Evolutionary conservation across 306 rosid genomes (phyloP).

Genomic region (Morella rubra): DNA sequence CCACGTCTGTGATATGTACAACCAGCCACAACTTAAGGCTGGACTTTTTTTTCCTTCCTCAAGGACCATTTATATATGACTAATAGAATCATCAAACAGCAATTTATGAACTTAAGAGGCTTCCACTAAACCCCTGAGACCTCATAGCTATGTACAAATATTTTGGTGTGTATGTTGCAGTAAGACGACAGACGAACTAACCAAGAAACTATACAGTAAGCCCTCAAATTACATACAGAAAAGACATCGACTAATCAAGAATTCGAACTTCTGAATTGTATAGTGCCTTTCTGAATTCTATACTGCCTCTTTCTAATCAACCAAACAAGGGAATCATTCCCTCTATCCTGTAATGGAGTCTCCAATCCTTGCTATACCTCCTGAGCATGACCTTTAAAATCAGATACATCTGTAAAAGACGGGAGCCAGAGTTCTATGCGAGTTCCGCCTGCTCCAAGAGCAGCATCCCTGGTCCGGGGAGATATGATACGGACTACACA

Average conservation of each 20-base stretch:
- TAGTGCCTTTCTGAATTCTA: neutral
- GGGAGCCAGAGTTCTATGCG: conserved; percentile 96
- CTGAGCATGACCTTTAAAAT: conserved; percentile 41
- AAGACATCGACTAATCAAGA: neutral
- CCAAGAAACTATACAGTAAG: conserved; percentile 1
- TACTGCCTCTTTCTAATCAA: neutral
- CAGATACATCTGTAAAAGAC: conserved; percentile 38
- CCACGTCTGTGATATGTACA: too few relatives aligned
- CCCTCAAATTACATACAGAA: neutral
- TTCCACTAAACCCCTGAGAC: neutral
- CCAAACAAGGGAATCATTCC: neutral
- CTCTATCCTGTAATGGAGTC: conserved; percentile 13
- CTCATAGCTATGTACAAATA: conserved; percentile 1
- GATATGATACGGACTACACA: conserved; percentile 86
- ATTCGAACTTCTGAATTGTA: neutral
- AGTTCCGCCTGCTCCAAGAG: conserved; percentile 93
- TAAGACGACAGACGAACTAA: neutral
- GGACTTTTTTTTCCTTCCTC: neutral
- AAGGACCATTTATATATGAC: neutral
- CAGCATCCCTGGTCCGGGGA: conserved; percentile 73
- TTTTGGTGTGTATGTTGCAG: neutral
- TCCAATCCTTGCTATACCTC: conserved; percentile 36
- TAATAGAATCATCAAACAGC: neutral
- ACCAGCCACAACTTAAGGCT: neutral
- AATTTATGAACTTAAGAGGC: neutral